Percentiles rank a stretch among this genome's conserved stretches.
Conservation (phyloP, 768 basidiomycete genomes). For the Lentinula lateritia region DNA sequence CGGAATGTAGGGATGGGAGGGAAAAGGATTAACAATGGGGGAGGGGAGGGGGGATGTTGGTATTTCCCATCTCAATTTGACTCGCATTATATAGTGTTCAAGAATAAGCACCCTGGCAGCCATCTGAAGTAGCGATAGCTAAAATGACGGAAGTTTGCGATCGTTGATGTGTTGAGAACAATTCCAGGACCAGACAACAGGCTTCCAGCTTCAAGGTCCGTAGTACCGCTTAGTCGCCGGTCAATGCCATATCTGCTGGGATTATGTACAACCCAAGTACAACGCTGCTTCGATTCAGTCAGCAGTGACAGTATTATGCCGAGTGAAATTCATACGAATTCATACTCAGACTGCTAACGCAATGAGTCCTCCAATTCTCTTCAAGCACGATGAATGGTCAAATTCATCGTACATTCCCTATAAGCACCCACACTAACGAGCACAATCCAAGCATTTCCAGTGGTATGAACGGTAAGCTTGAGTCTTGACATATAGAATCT, state of each 20-base stretch:
- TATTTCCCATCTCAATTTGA: neutral
- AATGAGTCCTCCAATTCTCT: neutral
- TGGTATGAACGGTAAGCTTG: too few species aligned
- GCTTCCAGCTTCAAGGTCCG: neutral
- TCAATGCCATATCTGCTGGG: neutral
- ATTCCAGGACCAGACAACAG: neutral
- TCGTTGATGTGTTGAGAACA: neutral
- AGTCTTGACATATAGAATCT: neutral
- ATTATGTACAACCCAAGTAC: neutral
- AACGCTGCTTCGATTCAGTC: neutral
- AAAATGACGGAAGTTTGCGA: neutral
- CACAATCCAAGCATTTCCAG: neutral
- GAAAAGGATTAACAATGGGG: neutral
- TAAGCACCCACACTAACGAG: neutral
- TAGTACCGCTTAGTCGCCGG: neutral
- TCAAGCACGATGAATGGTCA: neutral
- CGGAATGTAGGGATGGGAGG: neutral
- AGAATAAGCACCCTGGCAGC: neutral
- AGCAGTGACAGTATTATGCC: neutral
- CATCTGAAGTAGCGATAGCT: neutral
- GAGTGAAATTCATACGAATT: neutral
- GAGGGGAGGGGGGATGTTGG: neutral
- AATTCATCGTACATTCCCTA: neutral
- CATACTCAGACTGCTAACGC: neutral
- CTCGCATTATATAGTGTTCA: neutral